A percentile compares a stretch with the other conserved stretches of the same genome.
Evolutionary conservation across 139 green algal species (phyloP).

Genomic region (Coccomyxa sp.): DNA sequence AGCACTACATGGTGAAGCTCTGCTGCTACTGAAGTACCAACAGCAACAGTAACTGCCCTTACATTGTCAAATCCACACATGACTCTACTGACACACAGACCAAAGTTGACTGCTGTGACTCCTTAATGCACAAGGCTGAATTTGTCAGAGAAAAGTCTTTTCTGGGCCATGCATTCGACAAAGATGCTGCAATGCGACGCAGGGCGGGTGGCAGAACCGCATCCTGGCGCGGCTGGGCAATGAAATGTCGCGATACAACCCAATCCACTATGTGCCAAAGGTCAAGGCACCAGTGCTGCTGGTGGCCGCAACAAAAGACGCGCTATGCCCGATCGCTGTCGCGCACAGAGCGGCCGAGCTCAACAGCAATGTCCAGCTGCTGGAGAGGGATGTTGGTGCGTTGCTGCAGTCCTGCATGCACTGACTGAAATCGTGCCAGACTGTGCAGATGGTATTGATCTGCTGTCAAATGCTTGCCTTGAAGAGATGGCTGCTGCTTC

Average conservation of each 20-base stretch:
- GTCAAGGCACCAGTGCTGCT: constrained; percentile 34
- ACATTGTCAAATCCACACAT: too few relatives aligned
- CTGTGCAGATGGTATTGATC: neutral
- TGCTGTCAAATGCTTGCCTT: neutral
- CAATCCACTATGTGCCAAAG: constrained; percentile 10
- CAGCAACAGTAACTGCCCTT: too few relatives aligned
- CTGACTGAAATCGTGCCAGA: neutral
- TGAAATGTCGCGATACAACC: constrained; percentile 33
- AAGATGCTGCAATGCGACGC: neutral
- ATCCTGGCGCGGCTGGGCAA: constrained; percentile 18
- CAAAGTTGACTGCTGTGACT: too few relatives aligned
- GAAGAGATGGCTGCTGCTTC: neutral
- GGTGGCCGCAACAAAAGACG: constrained; percentile 22
- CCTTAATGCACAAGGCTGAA: too few relatives aligned
- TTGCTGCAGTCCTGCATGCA: neutral
- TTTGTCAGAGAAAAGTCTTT: too few relatives aligned
- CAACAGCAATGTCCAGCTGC: constrained; percentile 1
- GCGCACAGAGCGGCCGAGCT: constrained; percentile 8
- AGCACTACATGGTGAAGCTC: constrained; percentile 15
- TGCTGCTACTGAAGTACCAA: too few relatives aligned
- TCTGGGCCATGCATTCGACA: too few relatives aligned
- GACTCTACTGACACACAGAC: too few relatives aligned
- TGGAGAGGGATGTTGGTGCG: constrained; percentile 1
- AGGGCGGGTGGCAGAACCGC: constrained; percentile 39
- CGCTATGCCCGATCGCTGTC: constrained; percentile 22